A percentile compares a stretch with the other conserved stretches of the same genome.
These are phyloP conservation scores for Sphagnum magellanicum DNA, from an alignment of 228 moss, liverwort and hornwort species.

Conservation along the genomic window DNA sequence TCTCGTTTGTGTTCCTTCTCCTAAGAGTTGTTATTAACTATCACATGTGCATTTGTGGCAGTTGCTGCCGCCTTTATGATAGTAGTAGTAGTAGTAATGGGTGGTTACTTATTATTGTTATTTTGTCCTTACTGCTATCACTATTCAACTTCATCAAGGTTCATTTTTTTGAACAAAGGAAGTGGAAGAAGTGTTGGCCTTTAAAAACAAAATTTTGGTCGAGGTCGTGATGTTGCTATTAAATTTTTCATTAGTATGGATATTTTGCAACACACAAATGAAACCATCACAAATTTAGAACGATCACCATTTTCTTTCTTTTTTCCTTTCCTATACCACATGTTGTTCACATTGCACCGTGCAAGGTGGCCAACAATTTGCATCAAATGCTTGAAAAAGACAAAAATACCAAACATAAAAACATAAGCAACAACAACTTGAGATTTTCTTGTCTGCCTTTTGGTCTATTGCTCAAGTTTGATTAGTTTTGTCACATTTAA, in stretches of 20 bases:
- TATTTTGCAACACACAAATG: constrained; percentile 10
- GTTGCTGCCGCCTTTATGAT: too few relatives aligned
- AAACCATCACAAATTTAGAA: neutral
- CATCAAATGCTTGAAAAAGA: neutral
- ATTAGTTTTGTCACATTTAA: too few relatives aligned
- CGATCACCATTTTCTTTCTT: too few relatives aligned
- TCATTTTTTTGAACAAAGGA: constrained; percentile 37
- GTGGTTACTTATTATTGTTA: too few relatives aligned
- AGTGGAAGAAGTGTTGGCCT: constrained; percentile 52
- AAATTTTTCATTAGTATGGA: constrained; percentile 23
- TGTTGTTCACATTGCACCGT: too few relatives aligned
- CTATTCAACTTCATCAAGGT: constrained; percentile 30
- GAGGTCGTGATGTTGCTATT: constrained; percentile 13
- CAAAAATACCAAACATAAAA: neutral
- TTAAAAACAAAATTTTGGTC: constrained; percentile 16
- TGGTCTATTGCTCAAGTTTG: constrained; percentile 1
- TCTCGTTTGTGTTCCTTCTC: too few relatives aligned
- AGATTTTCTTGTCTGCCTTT: constrained; percentile 11
- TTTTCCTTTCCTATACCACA: too few relatives aligned
- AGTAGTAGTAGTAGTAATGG: too few relatives aligned
- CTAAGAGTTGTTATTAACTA: too few relatives aligned
- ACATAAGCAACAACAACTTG: neutral
- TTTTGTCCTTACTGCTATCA: constrained; percentile 15
- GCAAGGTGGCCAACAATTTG: neutral
- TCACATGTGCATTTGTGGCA: too few relatives aligned